phyloP scores from a whole-genome alignment of 2,329 filamentous ascomycete species.

The Colletotrichum siamense region DNA sequence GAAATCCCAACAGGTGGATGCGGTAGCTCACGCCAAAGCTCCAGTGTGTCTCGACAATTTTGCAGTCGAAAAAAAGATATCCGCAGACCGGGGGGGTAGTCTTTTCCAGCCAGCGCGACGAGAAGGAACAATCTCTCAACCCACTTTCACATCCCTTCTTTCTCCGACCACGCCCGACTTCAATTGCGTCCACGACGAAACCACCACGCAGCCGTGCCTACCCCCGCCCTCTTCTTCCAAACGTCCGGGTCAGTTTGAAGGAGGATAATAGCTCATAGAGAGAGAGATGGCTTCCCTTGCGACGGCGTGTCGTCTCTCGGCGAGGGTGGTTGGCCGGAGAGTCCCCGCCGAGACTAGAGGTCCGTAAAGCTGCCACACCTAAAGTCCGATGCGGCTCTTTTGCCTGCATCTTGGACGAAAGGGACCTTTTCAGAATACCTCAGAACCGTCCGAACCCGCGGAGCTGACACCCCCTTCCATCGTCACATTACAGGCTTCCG shows the following conservation, averaged over 20 bases:
- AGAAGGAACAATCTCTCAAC: constrained; percentile 3
- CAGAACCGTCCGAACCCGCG: neutral
- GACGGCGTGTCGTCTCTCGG: constrained; percentile 68
- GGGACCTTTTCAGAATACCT: neutral
- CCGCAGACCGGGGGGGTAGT: neutral
- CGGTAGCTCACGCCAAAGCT: constrained; percentile 16
- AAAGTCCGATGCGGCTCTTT: neutral
- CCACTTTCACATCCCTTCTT: constrained; percentile 14
- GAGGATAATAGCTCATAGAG: neutral
- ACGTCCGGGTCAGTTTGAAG: neutral
- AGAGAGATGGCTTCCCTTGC: constrained; percentile 69
- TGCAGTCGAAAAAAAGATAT: neutral
- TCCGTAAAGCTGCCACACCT: constrained; percentile 39
- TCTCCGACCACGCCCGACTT: neutral
- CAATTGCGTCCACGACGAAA: neutral
- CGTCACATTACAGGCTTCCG: constrained; percentile 59
- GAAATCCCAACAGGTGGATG: constrained; percentile 17
- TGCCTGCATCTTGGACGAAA: neutral
- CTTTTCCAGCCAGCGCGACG: neutral
- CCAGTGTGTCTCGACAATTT: constrained; percentile 9
- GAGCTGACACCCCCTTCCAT: constrained; percentile 9
- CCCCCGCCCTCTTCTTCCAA: neutral
- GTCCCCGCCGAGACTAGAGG: constrained; percentile 63
- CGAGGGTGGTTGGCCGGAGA: constrained; percentile 61
- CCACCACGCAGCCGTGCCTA: neutral